Evolutionary conservation across 805 yeast species (phyloP), one percentile per base, ranked within the genome.

Genomic region (Zygotorulaspora danielsina): DNA sequence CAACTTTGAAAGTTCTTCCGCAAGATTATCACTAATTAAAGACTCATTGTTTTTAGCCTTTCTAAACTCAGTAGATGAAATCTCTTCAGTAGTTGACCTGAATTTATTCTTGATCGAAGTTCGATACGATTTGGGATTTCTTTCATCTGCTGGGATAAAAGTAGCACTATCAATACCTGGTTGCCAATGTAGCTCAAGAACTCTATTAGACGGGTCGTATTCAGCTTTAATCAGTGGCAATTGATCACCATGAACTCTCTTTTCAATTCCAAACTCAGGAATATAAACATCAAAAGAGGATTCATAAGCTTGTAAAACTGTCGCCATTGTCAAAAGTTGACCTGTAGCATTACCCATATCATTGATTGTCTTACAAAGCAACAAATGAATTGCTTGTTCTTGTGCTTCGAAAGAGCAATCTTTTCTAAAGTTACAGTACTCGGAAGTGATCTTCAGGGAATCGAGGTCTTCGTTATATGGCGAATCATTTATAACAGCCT

Each of bases 221-320:
- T 93, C 97, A 4, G 97, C 97, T 62, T 88, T 89, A 17, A 77
- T 77, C 46, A 90, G 70, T 8, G 97, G 97, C 40, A 93, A 70
- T 64, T 93, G 97, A 64, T 93, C 98, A 19, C 97, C 97, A 57
- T 93, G 98, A 16, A 89, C 96, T 55, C 97, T 74, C 64, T 89
- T 89, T 59, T 89, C 97, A 52, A 89, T 84, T 31, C 97, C 97
- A 66, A 88, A 83, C 49, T 87, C 96, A 2, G 96, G 96, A 46
- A 89, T 71, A 49, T 84, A 77, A 3, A 89, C 90, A 61, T 93
- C 98, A 66, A 93, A 93, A 2, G 97, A 86, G 1, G 96, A 85
- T 64, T 93, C 97, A 61, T 90, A 89, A 7, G 90, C 97, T 61
- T 88, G 96, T 18, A 87, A 65, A 12, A 90, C 93, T 11, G 87